phyloP scores from a whole-genome alignment of 352 stramenopile species.

The Blastocystis sp. region DNA sequence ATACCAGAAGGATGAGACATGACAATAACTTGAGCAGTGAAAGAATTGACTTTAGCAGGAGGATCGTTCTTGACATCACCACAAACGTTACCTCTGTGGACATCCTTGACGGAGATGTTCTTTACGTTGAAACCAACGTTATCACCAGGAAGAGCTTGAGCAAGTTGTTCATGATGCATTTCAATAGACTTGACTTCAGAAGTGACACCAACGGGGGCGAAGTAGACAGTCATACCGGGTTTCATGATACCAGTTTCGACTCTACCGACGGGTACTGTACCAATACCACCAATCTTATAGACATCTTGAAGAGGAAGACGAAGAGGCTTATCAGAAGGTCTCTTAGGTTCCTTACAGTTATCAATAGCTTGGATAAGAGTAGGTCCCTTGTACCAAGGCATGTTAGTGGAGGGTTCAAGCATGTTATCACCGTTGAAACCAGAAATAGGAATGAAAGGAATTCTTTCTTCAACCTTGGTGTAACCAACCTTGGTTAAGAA shows the following conservation, averaged over 20 bases:
- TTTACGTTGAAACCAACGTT: constrained; percentile 93
- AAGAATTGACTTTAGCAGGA: constrained; percentile 56
- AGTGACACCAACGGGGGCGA: constrained; percentile 66
- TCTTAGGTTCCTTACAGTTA: constrained; percentile 64
- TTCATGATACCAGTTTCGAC: constrained; percentile 85
- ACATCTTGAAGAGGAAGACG: constrained; percentile 81
- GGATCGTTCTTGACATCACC: constrained; percentile 76
- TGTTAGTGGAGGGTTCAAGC: constrained; percentile 70
- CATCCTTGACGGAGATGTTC: constrained; percentile 73
- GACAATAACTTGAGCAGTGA: constrained; percentile 81
- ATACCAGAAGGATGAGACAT: constrained; percentile 80
- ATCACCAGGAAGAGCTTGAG: constrained; percentile 69
- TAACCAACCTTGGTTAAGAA: constrained; percentile 88
- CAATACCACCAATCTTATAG: constrained; percentile 88
- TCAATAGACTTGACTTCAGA: constrained; percentile 83
- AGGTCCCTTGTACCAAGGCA: constrained; percentile 86
- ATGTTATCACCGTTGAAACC: constrained; percentile 90
- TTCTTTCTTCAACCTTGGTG: constrained; percentile 48
- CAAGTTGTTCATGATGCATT: constrained; percentile 75
- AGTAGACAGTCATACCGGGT: constrained; percentile 66
- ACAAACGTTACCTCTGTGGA: constrained; percentile 72
- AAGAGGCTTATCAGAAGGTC: constrained; percentile 73
- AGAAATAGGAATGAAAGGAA: constrained; percentile 77
- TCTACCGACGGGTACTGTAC: constrained; percentile 77
- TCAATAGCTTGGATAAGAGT: constrained; percentile 59